These are phyloP conservation scores for Penicillium capsulatum DNA, from an alignment of 2,329 filamentous ascomycete species.

Conservation along the genomic window DNA sequence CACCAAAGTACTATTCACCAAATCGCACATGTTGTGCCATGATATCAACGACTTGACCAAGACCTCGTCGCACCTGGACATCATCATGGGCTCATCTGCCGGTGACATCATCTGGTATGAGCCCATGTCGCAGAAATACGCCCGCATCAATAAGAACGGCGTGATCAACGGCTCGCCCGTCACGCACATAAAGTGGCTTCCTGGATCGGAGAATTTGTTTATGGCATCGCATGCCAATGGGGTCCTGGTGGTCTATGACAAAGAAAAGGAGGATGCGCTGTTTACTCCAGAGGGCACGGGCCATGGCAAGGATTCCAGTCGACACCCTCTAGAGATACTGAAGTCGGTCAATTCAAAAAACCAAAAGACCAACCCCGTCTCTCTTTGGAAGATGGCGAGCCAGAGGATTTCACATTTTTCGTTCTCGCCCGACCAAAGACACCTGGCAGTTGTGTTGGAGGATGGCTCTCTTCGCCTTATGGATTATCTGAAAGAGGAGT, in stretches of 20 bases:
- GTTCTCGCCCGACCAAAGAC: slow-evolving; percentile 83
- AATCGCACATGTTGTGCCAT: slow-evolving; percentile 90
- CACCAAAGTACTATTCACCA: slow-evolving; percentile 95
- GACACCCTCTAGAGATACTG: slow-evolving; percentile 60
- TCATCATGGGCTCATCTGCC: slow-evolving; percentile 93
- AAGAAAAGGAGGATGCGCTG: slow-evolving; percentile 84
- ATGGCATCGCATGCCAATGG: slow-evolving; percentile 90
- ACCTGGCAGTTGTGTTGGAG: slow-evolving; percentile 85
- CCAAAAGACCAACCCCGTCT: slow-evolving; percentile 88
- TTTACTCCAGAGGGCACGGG: slow-evolving; percentile 63
- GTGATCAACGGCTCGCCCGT: slow-evolving; percentile 82
- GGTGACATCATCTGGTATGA: slow-evolving; percentile 99
- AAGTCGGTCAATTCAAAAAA: slow-evolving; percentile 94
- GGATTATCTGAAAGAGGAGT: slow-evolving; percentile 88
- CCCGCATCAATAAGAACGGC: slow-evolving; percentile 93
- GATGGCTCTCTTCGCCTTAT: slow-evolving; percentile 86
- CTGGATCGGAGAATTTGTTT: slow-evolving; percentile 88
- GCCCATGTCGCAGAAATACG: slow-evolving; percentile 92
- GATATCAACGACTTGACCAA: slow-evolving; percentile 85
- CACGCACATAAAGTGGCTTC: slow-evolving; percentile 86
- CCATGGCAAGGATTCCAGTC: slow-evolving; percentile 24
- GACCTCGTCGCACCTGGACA: slow-evolving; percentile 72
- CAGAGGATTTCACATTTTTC: slow-evolving; percentile 86
- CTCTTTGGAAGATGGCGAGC: slow-evolving; percentile 87
- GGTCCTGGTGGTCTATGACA: slow-evolving; percentile 88